These are phyloP conservation scores for Scheffersomyces amazonensis DNA, from an alignment of 805 yeast species.

Conservation along the genomic window DNA sequence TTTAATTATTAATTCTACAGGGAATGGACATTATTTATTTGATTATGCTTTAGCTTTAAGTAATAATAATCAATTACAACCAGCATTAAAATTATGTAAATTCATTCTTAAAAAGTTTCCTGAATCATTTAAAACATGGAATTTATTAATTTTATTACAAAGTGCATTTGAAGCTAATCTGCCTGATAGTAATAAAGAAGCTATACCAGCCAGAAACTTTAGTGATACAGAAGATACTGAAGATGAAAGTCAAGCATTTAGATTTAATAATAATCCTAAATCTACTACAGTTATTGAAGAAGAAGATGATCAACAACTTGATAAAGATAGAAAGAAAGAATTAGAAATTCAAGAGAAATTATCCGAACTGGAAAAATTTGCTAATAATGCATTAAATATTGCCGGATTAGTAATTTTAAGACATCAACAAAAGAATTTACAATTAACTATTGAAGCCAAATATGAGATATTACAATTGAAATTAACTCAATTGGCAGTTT, in stretches of 20 bases:
- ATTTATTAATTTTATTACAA: conserved; percentile 60
- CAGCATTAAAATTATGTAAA: conserved; percentile 47
- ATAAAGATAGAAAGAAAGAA: neutral
- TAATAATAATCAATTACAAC: conserved; percentile 37
- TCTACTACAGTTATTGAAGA: neutral
- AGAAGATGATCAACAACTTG: neutral
- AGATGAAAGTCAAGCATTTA: neutral
- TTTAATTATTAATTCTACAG: conserved; percentile 35
- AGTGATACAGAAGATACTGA: neutral
- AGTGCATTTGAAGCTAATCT: conserved; percentile 53
- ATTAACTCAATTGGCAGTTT: conserved; percentile 69
- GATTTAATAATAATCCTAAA: neutral
- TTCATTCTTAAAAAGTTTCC: conserved; percentile 50
- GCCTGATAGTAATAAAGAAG: conserved; percentile 10
- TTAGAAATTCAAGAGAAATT: conserved; percentile 3
- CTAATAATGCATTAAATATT: conserved; percentile 49
- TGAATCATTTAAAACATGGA: conserved; percentile 61
- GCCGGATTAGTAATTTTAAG: conserved; percentile 32
- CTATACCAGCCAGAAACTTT: neutral
- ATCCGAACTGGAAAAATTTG: conserved; percentile 53
- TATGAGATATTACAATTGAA: conserved; percentile 64
- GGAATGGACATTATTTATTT: conserved; percentile 24
- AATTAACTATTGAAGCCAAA: conserved; percentile 28
- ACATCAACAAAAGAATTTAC: conserved; percentile 20
- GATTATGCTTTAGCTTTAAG: conserved; percentile 51